phyloP scores from a whole-genome alignment of 352 stramenopile genomes.

The Phytopythium montanum region DNA sequence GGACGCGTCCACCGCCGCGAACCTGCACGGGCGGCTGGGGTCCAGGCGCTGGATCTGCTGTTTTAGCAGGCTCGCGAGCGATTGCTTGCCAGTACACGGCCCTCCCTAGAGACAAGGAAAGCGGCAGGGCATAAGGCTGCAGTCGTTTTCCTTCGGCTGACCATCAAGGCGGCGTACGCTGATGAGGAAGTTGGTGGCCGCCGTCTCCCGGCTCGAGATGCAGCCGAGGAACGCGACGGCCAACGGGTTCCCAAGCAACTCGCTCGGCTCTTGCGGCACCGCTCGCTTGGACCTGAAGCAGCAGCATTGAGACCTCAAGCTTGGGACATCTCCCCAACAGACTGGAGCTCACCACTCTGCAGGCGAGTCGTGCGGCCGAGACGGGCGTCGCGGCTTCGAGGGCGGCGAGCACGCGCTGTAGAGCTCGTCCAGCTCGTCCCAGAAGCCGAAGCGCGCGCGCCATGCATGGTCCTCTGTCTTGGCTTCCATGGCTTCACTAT shows the following conservation, averaged over 20 bases:
- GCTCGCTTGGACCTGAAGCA: constrained; percentile 30
- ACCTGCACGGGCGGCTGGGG: constrained; percentile 16
- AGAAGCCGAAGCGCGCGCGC: constrained; percentile 60
- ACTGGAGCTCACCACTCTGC: constrained; percentile 34
- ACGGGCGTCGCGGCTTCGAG: constrained; percentile 44
- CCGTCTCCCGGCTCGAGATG: constrained; percentile 16
- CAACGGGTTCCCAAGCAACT: constrained; percentile 45
- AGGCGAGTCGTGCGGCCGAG: constrained; percentile 15
- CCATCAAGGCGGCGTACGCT: constrained; percentile 22
- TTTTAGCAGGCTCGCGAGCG: constrained; percentile 43
- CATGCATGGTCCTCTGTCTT: constrained; percentile 21
- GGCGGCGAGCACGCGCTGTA: constrained; percentile 35
- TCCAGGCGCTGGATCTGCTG: constrained; percentile 17
- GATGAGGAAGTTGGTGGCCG: constrained; percentile 56
- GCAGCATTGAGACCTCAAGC: background rate
- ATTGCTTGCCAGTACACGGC: constrained; percentile 41
- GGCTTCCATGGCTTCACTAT: background rate
- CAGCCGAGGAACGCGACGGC: constrained; percentile 32
- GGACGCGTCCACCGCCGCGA: constrained; percentile 26
- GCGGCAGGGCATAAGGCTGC: background rate
- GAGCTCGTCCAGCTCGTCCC: constrained; percentile 45
- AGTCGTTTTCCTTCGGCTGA: background rate
- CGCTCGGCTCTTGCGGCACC: constrained; percentile 25
- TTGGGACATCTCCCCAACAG: background rate
- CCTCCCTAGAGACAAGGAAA: constrained; percentile 28